Evolutionary conservation across 352 stramenopile genomes (phyloP).

Genomic region (Globisporangium emineosum): DNA sequence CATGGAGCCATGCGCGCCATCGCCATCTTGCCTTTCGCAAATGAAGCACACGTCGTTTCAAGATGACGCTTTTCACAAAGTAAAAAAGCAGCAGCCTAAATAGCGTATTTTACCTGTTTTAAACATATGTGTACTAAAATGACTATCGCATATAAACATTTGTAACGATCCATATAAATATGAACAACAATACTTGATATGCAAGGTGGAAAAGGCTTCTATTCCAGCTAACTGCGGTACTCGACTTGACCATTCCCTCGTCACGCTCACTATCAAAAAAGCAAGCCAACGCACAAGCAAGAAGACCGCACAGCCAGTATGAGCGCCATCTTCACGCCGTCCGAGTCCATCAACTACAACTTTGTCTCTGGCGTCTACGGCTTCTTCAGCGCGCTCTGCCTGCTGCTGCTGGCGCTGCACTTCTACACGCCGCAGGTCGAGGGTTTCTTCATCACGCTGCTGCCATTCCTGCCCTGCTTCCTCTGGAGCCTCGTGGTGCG

Average conservation of each 20-base stretch:
- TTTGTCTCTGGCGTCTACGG: constrained; percentile 82
- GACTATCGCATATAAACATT: no score
- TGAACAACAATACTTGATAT: not conserved
- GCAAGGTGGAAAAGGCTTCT: not conserved
- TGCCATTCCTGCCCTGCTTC: constrained; percentile 81
- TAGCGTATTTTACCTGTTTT: not conserved
- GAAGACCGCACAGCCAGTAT: constrained; percentile 1
- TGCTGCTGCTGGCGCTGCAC: constrained; percentile 58
- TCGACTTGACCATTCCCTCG: not conserved
- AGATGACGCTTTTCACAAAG: not conserved
- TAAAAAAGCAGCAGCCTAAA: not conserved
- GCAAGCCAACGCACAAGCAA: constrained; percentile 1
- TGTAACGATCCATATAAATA: no score
- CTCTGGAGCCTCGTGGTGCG: constrained; percentile 83
- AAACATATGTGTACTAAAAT: not conserved
- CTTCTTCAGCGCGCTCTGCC: constrained; percentile 55
- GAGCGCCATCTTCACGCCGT: constrained; percentile 55
- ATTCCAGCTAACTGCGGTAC: not conserved
- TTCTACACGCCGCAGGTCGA: constrained; percentile 65
- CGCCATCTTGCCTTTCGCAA: constrained; percentile 1
- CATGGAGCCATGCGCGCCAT: not conserved
- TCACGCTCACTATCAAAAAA: constrained; percentile 2
- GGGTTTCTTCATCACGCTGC: constrained; percentile 83
- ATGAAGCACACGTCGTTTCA: constrained; percentile 7
- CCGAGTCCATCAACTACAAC: constrained; percentile 87